Evolutionary conservation across 768 basidiomycete genomes (phyloP), one percentile per base, ranked within the genome.

Genomic region (Panus rudis): DNA sequence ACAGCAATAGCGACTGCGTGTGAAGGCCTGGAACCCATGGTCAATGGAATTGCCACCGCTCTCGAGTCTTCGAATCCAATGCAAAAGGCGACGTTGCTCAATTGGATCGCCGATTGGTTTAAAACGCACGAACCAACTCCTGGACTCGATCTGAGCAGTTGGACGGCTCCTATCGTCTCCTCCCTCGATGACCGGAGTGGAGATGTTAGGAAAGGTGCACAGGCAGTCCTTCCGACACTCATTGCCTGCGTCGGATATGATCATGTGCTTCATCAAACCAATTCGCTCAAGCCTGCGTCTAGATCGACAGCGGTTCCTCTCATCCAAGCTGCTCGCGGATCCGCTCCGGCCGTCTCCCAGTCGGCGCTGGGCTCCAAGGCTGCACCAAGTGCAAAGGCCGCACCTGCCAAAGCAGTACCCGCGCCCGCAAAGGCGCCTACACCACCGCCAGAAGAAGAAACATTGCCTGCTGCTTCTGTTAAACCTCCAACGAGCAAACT

Each of bases 121-220:
- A 84, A 79, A 51, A 77, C 76, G 25, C 75, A 81, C 34, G 71
- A 76, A 19, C 66, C 77, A 2, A 46, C 72, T 4, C 48, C 75
- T 2, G 55, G 69, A 7, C 59, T 84, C 14, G 94, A 98, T 56
- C 66, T 98, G 13, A 73, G 73, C 31, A 65, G 72, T 26, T 83
- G 92, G 75, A 76, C 75, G 6, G 57, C 72, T 6, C 69, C 78
- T 1, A 62, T 88, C 21, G 74, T 99, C 14, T 61, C 73, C 2
- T 92, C 79, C 48, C 73, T 99, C 25, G 96, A 99, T 57, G 96
- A 99, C 61, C 79, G 92, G 23, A 94, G 68, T 55, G 75, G 75
- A 10, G 96, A 99, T 58, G 88, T 98, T 17, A 79, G 96, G 44
- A 98, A 98, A 63, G 82, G 80, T 12, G 91, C 92, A 4, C 85